A percentile compares a stretch with the other conserved stretches of the same genome.
Evolutionary conservation across 2,329 filamentous ascomycete genomes (phyloP).

Genomic region (Colletotrichum chrysophilum): DNA sequence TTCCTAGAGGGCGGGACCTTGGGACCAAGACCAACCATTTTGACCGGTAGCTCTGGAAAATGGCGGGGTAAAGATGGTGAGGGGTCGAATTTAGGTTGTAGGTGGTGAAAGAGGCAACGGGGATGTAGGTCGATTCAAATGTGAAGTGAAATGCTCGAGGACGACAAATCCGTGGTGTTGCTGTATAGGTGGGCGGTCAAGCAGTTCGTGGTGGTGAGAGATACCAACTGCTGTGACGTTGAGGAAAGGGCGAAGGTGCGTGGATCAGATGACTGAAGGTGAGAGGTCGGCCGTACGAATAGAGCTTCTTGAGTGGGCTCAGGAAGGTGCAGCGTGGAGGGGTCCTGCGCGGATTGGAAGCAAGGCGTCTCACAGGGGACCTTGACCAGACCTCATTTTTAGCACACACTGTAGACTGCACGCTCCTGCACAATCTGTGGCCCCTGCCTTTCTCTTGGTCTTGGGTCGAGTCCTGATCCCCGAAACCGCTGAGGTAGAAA

Average conservation of each 20-base stretch:
- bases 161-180: background rate
- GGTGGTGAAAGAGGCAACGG: background rate
- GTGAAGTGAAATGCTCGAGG: background rate
- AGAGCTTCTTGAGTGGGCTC: background rate
- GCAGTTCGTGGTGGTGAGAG: background rate
- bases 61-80: constrained; percentile 33
- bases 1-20: constrained; percentile 61
- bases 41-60: constrained; percentile 30
- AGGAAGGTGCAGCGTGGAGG: background rate
- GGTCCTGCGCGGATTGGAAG: background rate
- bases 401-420: background rate
- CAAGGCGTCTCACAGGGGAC: background rate
- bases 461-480: background rate
- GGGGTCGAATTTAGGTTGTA: constrained; percentile 15
- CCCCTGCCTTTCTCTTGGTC: background rate
- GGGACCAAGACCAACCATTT: constrained; percentile 58
- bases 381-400: background rate
- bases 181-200: background rate
- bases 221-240: constrained; percentile 9
- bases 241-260: constrained; percentile 17
- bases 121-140: background rate
- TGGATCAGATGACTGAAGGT: constrained; percentile 18
- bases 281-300: background rate
- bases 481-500: background rate
- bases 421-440: background rate